Evolutionary conservation across 768 basidiomycete genomes (phyloP), one percentile per base, ranked within the genome.

Genomic region (Kwoniella bestiolae): DNA sequence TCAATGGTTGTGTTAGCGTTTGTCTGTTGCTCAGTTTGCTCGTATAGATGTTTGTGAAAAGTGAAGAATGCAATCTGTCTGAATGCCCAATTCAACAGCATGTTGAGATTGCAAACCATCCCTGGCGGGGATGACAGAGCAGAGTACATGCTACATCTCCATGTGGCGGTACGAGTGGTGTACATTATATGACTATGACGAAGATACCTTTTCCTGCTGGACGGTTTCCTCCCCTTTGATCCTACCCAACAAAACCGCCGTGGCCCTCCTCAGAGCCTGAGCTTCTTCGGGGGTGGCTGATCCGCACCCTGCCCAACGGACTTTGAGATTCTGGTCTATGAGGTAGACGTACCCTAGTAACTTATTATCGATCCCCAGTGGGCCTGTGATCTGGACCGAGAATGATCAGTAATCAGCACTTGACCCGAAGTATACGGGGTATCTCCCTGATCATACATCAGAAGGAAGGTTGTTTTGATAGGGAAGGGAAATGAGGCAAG

Each of bases 291-390:
- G 75, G 65, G 86, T 89, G 0, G 94, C 91, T 72, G 91, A 90
- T 6, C 90, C 92, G 70, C 92, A 91, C 9, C 87, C 95, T 1
- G 90, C 94, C 95, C 95, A 98, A 21, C 95, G 86, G 51, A 98
- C 86, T 79, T 88, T 91, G 66, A 88, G 78, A 65, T 91, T 87
- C 79, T 89, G 86, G 76, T 98, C 95, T 28, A 97, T 87, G 12
- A 98, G 84, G 75, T 90, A 98, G 14, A 94, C 89, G 76, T 95
- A 96, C 21, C 94, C 95, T 31, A 97, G 86, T 74, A 90, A 88
- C 78, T 88, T 90, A 82, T 97, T 98, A 31, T 87, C 86, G 85
- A 95, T 89, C 0, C 92, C 92, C 49, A 97, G 82, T 4, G 91
- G 87, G 31, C 65, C 62, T 26, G 62, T 77, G 23, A 80, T 70